A percentile compares a stretch with the other conserved stretches of the same genome.
These are phyloP conservation scores for Debaryomyces castellii DNA, from an alignment of 805 yeast genomes.

Conservation along the genomic window DNA sequence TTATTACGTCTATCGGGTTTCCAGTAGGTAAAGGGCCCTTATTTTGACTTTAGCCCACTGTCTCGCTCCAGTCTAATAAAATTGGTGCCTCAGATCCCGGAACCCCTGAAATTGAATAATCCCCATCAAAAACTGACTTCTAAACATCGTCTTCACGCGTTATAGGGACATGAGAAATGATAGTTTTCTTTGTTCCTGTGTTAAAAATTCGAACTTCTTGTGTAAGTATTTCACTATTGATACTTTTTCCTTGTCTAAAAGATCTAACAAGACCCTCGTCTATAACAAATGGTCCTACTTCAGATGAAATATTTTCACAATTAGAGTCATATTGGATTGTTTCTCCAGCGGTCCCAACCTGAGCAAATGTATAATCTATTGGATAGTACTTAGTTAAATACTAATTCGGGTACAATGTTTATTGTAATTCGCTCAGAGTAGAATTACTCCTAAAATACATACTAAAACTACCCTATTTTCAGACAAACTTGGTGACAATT, in stretches of 20 bases:
- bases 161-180: neutral
- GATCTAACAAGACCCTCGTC: neutral
- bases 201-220: conserved; percentile 1
- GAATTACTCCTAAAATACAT: too few species aligned
- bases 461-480: too few species aligned
- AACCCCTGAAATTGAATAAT: neutral
- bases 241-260: neutral
- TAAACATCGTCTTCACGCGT: neutral
- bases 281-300: neutral
- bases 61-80: neutral
- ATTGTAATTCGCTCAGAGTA: too few species aligned
- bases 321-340: neutral
- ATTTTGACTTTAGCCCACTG: neutral
- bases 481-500: too few species aligned
- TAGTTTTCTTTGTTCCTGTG: neutral
- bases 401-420: too few species aligned
- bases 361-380: conserved; percentile 2
- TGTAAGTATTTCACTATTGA: neutral
- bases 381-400: too few species aligned
- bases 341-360: neutral
- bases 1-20: neutral
- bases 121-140: neutral
- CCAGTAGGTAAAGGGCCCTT: neutral
- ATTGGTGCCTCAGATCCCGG: neutral
- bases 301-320: neutral